Evolutionary conservation across 139 green algal genomes (phyloP).

Genomic region (Closterium sp.): DNA sequence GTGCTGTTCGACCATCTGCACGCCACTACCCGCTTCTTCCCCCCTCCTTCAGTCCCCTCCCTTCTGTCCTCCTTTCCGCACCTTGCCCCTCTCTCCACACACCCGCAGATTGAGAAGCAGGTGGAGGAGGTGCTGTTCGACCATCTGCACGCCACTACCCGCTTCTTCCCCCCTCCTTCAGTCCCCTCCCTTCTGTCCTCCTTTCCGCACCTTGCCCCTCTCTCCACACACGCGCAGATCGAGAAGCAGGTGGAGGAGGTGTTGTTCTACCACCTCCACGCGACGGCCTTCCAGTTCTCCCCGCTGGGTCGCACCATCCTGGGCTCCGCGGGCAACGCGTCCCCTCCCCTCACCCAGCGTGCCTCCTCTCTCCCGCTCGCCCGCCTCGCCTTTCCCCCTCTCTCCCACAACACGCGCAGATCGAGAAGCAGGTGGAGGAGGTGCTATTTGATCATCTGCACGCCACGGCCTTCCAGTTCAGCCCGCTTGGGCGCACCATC

Average conservation of each 20-base stretch:
- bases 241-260: slow-evolving; percentile 80
- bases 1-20: too few relatives aligned
- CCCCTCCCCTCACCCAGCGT: too few relatives aligned
- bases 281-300: slow-evolving; percentile 55
- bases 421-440: slow-evolving; percentile 78
- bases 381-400: not conserved
- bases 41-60: not conserved
- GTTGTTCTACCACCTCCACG: slow-evolving; percentile 97
- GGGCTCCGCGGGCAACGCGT: too few relatives aligned
- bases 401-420: slow-evolving; percentile 43
- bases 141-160: slow-evolving; percentile 84
- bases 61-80: too few relatives aligned
- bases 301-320: too few relatives aligned
- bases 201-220: too few relatives aligned
- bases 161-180: not conserved
- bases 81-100: too few relatives aligned
- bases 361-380: too few relatives aligned
- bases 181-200: not conserved
- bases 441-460: slow-evolving; percentile 98
- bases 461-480: slow-evolving; percentile 97
- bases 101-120: slow-evolving; percentile 69
- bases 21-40: too few relatives aligned
- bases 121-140: slow-evolving; percentile 91
- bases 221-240: slow-evolving; percentile 53
- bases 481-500: slow-evolving; percentile 91